These are phyloP conservation scores for Meira nashicola DNA, from an alignment of 1,284 basidiomycete species.

Conservation along the genomic window DNA sequence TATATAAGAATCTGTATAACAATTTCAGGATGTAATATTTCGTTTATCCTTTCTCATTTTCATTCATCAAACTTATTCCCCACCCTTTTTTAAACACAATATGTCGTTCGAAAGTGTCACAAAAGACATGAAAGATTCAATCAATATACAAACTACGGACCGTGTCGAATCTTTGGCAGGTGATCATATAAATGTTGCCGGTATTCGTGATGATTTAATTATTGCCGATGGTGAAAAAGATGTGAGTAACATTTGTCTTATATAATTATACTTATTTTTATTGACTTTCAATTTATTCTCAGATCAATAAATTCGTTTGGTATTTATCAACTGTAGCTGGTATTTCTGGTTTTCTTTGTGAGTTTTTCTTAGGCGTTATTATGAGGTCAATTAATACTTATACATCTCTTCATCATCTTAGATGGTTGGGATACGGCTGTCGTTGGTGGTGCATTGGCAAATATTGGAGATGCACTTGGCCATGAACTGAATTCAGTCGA, in stretches of 20 bases:
- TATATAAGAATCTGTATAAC: too few species aligned
- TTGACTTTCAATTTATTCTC: not conserved
- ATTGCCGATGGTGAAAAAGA: conserved; percentile 31
- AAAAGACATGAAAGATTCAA: too few species aligned
- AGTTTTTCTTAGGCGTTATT: too few species aligned
- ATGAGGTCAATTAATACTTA: too few species aligned
- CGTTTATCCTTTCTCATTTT: too few species aligned
- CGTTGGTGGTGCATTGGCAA: not conserved
- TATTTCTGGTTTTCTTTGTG: not conserved
- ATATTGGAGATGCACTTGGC: conserved; percentile 2
- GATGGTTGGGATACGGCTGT: conserved; percentile 4
- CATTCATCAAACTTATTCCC: too few species aligned
- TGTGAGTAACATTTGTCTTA: conserved; percentile 24
- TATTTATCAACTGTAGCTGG: not conserved
- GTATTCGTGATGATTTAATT: conserved; percentile 15
- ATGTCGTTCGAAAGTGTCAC: too few species aligned
- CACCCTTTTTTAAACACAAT: too few species aligned
- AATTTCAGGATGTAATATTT: too few species aligned
- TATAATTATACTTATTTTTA: not conserved
- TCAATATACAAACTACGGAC: too few species aligned
- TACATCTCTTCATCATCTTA: not conserved
- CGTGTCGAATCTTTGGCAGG: not conserved
- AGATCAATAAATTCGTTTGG: conserved; percentile 1
- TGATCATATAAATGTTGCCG: not conserved
- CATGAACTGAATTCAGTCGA: not conserved